Percentiles rank a stretch among this genome's conserved stretches.
Conservation (phyloP, 352 stramenopile species). For the Phytopythium boreale region DNA sequence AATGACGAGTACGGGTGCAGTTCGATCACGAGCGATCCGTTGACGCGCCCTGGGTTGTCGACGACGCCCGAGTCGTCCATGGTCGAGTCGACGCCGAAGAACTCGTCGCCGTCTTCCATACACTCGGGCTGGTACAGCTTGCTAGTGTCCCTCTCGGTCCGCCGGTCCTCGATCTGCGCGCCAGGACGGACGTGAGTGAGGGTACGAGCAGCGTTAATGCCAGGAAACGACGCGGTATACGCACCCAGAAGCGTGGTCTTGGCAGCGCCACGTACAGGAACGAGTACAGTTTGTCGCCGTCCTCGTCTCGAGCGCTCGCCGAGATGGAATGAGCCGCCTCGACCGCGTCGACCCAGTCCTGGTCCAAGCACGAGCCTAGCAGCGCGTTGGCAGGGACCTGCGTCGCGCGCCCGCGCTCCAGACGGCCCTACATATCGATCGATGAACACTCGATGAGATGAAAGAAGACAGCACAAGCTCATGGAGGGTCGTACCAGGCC, state of each 20-base stretch:
- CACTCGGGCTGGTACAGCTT: slow-evolving; percentile 32
- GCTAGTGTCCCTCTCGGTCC: slow-evolving; percentile 16
- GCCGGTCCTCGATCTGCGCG: slow-evolving; percentile 18
- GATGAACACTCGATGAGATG: background rate
- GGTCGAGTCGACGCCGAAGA: slow-evolving; percentile 35
- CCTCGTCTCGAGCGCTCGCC: slow-evolving; percentile 13
- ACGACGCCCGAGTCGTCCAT: slow-evolving; percentile 23
- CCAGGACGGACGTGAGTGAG: background rate
- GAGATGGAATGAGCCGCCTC: slow-evolving; percentile 27
- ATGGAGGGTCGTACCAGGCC: background rate
- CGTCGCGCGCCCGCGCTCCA: background rate
- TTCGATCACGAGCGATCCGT: slow-evolving; percentile 46
- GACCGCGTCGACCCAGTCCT: slow-evolving; percentile 26
- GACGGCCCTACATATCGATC: background rate
- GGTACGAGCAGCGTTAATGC: too few species aligned
- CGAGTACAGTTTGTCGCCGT: slow-evolving; percentile 21
- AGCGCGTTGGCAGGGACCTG: slow-evolving; percentile 31
- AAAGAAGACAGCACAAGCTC: background rate
- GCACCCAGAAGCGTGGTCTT: slow-evolving; percentile 28
- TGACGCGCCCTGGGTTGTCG: slow-evolving; percentile 23
- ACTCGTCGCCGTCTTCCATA: slow-evolving; percentile 12
- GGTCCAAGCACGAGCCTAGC: slow-evolving; percentile 36
- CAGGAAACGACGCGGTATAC: background rate
- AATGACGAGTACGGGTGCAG: slow-evolving; percentile 36
- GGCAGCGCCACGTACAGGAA: slow-evolving; percentile 32